These are phyloP conservation scores for Pyricularia sp. DNA, from an alignment of 2,329 filamentous ascomycete species.

Conservation along the genomic window DNA sequence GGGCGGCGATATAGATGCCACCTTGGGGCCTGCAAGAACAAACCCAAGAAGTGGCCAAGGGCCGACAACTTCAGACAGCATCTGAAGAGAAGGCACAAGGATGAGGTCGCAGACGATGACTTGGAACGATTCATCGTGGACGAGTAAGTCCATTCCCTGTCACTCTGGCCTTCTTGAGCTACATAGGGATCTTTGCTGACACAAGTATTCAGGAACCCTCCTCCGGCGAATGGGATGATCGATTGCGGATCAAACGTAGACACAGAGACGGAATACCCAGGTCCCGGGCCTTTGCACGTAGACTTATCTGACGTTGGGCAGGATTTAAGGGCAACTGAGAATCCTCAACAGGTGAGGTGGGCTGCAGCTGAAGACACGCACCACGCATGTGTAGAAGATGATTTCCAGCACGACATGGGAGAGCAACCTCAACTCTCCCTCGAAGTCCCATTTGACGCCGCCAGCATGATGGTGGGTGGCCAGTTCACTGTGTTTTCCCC, in stretches of 20 bases:
- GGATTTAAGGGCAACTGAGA: not conserved
- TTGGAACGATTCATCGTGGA: not conserved
- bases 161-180: not conserved
- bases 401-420: not conserved
- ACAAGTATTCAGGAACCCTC: not conserved
- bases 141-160: not conserved
- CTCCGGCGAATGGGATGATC: not conserved
- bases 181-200: not conserved
- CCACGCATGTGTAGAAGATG: not conserved
- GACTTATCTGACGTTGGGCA: not conserved
- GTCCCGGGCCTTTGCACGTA: not conserved
- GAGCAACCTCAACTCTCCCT: not conserved
- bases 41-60: conserved; percentile 66
- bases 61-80: conserved; percentile 84
- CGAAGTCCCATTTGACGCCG: not conserved
- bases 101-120: conserved; percentile 18
- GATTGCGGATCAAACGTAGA: not conserved
- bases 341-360: not conserved
- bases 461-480: not conserved
- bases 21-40: conserved; percentile 43
- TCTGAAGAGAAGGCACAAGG: conserved; percentile 56
- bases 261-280: not conserved
- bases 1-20: conserved; percentile 52
- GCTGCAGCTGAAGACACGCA: not conserved
- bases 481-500: not conserved